Evolutionary conservation across 1,139 yeast species (phyloP), one percentile per base, ranked within the genome.

Genomic region (Yamadazyma sp.): DNA sequence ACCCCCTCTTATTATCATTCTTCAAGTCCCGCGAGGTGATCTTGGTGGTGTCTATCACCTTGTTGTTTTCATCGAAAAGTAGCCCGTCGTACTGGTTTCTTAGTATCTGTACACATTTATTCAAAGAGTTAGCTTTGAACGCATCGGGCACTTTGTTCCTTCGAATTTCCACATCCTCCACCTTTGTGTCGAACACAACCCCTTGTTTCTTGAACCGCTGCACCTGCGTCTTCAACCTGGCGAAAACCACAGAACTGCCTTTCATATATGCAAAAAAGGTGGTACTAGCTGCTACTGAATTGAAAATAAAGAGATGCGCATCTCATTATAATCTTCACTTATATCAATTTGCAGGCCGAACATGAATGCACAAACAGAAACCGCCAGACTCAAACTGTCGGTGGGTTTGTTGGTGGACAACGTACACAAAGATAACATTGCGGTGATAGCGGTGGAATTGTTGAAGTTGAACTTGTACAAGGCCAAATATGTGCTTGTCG

Each of bases 401-500:
- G 74, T 86, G 38, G 70, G 74, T 40, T 69, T 75, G 4, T 57
- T 70, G 7, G 55, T 85, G 22, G 72, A 75, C 46, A 67, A 68
- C 40, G 70, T 75, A 8, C 71, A 67, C 43, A 58, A 54, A 11
- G 54, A 62, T 3, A 83, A 83, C 46, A 58, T 86, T 26, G 73
- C 73, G 40, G 62, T 59, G 2, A 65, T 73, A 6, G 74, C 74
- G 4, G 56, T 69, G 12, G 76, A 71, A 7, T 54, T 86, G 16
- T 78, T 87, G 52, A 58, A 61, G 33, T 49, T 73, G 42, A 85
- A 87, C 51, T 48, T 87, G 16, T 51, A 69, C 7, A 63, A 87
- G 39, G 89, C 83, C 0, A 66, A 74, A 38, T 94, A 94, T 0
- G 47, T 82, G 3, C 58, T 83, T 24, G 75, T 78, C 17, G 66